Percentiles rank a stretch among this genome's conserved stretches.
Evolutionary conservation across 2,329 filamentous ascomycete genomes (phyloP).

Genomic region (Arthroderma sp.): DNA sequence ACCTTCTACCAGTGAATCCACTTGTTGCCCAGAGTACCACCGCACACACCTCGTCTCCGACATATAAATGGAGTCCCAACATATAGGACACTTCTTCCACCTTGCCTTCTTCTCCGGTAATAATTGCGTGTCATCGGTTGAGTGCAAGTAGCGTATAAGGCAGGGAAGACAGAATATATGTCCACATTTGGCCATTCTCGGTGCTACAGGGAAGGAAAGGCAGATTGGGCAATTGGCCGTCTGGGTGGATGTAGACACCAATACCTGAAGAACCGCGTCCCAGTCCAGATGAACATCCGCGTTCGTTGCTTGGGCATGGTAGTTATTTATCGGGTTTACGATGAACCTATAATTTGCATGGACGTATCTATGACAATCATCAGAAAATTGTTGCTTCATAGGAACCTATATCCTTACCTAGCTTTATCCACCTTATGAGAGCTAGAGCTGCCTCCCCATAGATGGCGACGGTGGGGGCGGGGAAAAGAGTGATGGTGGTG

Average conservation of each 20-base stretch:
- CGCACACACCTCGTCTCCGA: constrained; percentile 78
- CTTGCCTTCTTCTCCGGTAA: constrained; percentile 54
- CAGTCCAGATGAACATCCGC: constrained; percentile 85
- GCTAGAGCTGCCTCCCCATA: constrained; percentile 76
- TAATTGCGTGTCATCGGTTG: constrained; percentile 52
- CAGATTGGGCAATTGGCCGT: constrained; percentile 86
- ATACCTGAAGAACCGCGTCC: constrained; percentile 77
- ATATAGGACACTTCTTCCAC: constrained; percentile 95
- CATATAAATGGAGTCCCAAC: constrained; percentile 86
- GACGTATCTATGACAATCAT: constrained; percentile 48
- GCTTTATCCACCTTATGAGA: constrained; percentile 87
- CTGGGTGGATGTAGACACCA: constrained; percentile 83
- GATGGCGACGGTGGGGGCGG: constrained; percentile 53
- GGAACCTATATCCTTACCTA: constrained; percentile 39
- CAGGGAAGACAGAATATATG: constrained; percentile 95
- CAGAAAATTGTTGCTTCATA: neutral
- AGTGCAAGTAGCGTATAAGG: constrained; percentile 88
- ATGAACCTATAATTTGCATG: constrained; percentile 98
- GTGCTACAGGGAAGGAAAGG: constrained; percentile 79
- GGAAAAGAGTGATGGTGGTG: constrained; percentile 39
- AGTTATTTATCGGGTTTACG: constrained; percentile 68
- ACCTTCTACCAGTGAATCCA: constrained; percentile 59
- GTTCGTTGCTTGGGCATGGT: constrained; percentile 67
- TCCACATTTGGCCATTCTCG: constrained; percentile 91
- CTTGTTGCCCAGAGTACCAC: constrained; percentile 84